phyloP scores from a whole-genome alignment of 1,284 basidiomycete genomes.

The Naganishia albida region DNA sequence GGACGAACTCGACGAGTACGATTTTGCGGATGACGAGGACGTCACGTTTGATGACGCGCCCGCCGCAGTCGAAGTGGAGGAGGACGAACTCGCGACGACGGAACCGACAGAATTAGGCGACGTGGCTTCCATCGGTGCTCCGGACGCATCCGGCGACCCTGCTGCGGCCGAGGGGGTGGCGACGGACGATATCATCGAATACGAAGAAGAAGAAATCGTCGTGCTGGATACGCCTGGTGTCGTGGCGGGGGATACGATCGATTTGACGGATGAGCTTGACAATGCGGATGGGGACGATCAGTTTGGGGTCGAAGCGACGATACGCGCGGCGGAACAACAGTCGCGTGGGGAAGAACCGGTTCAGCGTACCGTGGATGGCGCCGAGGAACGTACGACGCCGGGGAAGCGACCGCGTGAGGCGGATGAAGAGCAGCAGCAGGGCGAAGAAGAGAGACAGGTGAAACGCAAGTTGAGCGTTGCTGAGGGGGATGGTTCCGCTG shows the following conservation, averaged over 20 bases:
- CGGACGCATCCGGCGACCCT: background rate
- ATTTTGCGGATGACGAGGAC: constrained; percentile 18
- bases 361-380: background rate
- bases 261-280: background rate
- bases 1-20: constrained; percentile 27
- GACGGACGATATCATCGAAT: constrained; percentile 23
- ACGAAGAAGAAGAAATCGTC: constrained; percentile 21
- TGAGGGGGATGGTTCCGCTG: constrained; percentile 89
- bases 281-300: constrained; percentile 14
- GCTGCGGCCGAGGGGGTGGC: too few species aligned
- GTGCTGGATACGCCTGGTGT: background rate
- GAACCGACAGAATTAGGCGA: background rate
- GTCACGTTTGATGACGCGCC: background rate
- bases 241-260: background rate
- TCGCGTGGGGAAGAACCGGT: background rate
- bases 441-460: constrained; percentile 65
- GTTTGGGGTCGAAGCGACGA: constrained; percentile 30
- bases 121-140: too few species aligned
- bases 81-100: constrained; percentile 18
- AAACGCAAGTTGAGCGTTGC: constrained; percentile 84
- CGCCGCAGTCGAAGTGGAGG: background rate
- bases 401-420: constrained; percentile 9
- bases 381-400: background rate
- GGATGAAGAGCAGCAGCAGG: constrained; percentile 36
- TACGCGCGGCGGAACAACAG: constrained; percentile 19